These are phyloP conservation scores for Fomitopsis betulina DNA, from an alignment of 1,284 basidiomycete species.

Conservation along the genomic window DNA sequence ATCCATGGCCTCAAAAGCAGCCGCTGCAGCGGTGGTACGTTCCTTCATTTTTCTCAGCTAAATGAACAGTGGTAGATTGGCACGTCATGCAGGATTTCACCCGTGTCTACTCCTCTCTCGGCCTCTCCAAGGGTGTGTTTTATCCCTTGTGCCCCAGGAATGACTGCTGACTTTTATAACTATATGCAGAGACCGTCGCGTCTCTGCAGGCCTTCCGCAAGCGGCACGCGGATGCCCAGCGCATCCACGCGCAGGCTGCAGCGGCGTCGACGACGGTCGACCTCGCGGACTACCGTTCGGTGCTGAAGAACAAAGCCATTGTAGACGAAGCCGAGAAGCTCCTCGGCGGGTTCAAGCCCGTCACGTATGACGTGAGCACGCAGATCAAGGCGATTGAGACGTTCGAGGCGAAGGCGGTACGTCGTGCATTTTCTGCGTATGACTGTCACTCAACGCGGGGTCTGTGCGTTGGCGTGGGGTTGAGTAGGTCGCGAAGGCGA, in stretches of 20 bases:
- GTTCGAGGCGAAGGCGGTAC: slow-evolving; percentile 94
- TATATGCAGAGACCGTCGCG: slow-evolving; percentile 73
- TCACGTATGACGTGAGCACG: slow-evolving; percentile 90
- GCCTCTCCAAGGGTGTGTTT: slow-evolving; percentile 85
- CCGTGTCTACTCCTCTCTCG: slow-evolving; percentile 86
- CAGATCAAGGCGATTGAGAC: slow-evolving; percentile 96
- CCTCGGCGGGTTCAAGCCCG: slow-evolving; percentile 88
- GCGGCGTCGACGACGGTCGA: slow-evolving; percentile 81
- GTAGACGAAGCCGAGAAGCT: slow-evolving; percentile 93
- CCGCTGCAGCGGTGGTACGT: slow-evolving; percentile 72
- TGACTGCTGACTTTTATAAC: not conserved
- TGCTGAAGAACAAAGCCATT: slow-evolving; percentile 91
- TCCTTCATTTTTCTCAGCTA: slow-evolving; percentile 8
- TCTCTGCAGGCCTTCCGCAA: slow-evolving; percentile 95
- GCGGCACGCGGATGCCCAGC: slow-evolving; percentile 87
- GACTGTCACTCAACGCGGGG: not conserved
- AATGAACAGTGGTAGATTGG: slow-evolving; percentile 10
- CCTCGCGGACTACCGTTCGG: slow-evolving; percentile 86
- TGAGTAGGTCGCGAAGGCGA: slow-evolving; percentile 80
- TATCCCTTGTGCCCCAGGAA: too few species aligned
- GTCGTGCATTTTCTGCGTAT: slow-evolving; percentile 29
- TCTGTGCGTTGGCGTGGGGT: not conserved
- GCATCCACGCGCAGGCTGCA: slow-evolving; percentile 66
- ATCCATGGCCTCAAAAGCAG: slow-evolving; percentile 80
- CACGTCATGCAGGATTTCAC: slow-evolving; percentile 72